Evolutionary conservation across 2,329 filamentous ascomycete genomes (phyloP), one percentile per base, ranked within the genome.

Genomic region (Alternaria brassicicola): DNA sequence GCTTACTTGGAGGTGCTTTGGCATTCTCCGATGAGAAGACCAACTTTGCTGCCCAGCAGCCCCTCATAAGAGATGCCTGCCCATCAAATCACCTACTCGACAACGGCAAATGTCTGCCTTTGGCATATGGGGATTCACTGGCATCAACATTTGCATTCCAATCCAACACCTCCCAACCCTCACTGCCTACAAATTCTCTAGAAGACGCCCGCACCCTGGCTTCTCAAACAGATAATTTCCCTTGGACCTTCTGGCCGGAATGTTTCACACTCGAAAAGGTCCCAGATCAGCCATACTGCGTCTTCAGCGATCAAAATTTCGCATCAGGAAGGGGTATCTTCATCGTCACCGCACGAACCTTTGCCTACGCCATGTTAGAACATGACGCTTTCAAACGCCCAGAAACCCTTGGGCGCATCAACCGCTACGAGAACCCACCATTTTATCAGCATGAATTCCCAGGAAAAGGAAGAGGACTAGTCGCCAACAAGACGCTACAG

Each of bases 401-500:
- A 2, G 38, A 57, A 15, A 45, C 59, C 0, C 56, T 76, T 2
- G n/a, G 41, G 1, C 53, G 56, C 3, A 58, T 70, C 17, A 74
- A 76, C 46, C 43, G 70, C 4, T 65, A 70, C 49, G 47, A 48
- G 0, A 74, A 69, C 39, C 74, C 73, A 1, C 67, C 72, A 1
- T 76, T 71, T 17, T 65, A 50, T 25, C 59, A 70, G 26, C 65
- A 67, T 36, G 72, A 74, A 2, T 71, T 76, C 26, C 74, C 73
- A 2, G 66, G 65, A 42, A 74, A 73, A 59, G 74, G 74, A 9
- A 65, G 73, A 8, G 73, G 73, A 4, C 66, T 76, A 1, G 53
- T 76, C 25, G 74, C 74, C 3, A 75, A 74, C 65, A 73, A 67
- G 35, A 75, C 72, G 1, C 67, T 76, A 0, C 66, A 75, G 25